A percentile compares a stretch with the other conserved stretches of the same genome.
Evolutionary conservation across 768 basidiomycete species (phyloP).

Genomic region (Asterophora parasitica): DNA sequence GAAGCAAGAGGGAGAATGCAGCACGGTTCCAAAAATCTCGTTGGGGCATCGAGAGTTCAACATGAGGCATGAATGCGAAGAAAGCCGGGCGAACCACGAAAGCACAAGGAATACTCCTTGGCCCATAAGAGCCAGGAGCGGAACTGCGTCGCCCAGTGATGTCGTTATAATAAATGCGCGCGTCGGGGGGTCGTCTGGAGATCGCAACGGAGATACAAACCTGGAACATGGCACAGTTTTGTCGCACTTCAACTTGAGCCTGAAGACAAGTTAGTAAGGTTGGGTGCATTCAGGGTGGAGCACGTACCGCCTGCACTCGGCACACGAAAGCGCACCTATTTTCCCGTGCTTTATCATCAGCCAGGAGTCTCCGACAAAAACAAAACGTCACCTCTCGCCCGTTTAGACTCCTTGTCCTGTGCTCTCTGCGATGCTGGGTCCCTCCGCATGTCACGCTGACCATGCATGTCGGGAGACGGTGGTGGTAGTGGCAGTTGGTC

Average conservation of each 20-base stretch:
- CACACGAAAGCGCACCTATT: slow-evolving; percentile 50
- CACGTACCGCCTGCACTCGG: slow-evolving; percentile 57
- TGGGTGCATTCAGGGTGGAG: not conserved
- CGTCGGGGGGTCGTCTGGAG: too few species aligned
- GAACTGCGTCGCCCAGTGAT: too few species aligned
- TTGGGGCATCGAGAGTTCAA: too few species aligned
- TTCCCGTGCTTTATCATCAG: not conserved
- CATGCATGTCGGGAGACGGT: not conserved
- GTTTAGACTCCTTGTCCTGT: slow-evolving; percentile 63
- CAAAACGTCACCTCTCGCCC: slow-evolving; percentile 43
- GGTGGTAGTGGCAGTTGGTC: not conserved
- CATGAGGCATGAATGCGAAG: too few species aligned
- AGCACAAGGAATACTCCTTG: too few species aligned
- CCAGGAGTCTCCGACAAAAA: not conserved
- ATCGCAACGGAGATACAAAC: slow-evolving; percentile 19
- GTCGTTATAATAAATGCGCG: too few species aligned
- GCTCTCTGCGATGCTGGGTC: slow-evolving; percentile 32
- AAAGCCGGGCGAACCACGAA: too few species aligned
- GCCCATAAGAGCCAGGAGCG: too few species aligned
- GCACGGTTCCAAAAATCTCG: not conserved
- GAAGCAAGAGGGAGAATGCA: not conserved
- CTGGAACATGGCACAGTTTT: slow-evolving; percentile 61
- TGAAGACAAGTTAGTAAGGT: slow-evolving; percentile 17
- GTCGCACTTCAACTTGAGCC: slow-evolving; percentile 71
- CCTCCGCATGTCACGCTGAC: not conserved